Evolutionary conservation across 2,329 filamentous ascomycete genomes (phyloP).

Genomic region (Fusarium neocosmosporiellum): DNA sequence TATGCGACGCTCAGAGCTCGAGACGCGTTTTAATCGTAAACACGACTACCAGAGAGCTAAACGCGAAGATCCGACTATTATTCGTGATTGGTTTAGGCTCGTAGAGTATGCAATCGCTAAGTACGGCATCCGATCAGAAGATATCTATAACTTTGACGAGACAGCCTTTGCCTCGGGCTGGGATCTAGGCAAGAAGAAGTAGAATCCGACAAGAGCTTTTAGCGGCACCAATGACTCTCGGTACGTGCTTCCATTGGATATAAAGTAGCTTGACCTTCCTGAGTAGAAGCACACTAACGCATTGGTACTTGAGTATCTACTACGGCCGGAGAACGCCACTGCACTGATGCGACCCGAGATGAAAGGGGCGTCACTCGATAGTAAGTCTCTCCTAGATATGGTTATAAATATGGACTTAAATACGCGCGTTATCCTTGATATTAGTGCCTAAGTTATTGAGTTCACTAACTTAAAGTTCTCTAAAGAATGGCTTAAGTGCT

Average conservation of each 20-base stretch:
- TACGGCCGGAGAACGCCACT: conserved; percentile 62
- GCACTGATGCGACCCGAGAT: not conserved
- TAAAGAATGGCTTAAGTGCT: conserved; percentile 59
- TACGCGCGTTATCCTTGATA: conserved; percentile 73
- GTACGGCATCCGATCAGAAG: no score
- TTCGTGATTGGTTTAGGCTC: no score
- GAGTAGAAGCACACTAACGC: conserved; percentile 74
- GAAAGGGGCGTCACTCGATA: conserved; percentile 22
- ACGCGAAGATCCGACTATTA: no score
- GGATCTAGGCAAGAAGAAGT: conserved; percentile 67
- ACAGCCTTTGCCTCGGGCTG: conserved; percentile 69
- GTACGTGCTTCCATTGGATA: conserved; percentile 64
- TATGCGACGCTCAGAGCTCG: no score
- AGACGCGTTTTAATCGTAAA: no score
- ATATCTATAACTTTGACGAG: no score
- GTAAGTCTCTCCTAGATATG: conserved; percentile 55
- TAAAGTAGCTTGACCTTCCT: conserved; percentile 66
- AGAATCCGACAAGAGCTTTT: conserved; percentile 71
- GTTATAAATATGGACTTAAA: conserved; percentile 52
- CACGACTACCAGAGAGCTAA: no score
- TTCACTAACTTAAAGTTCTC: conserved; percentile 67
- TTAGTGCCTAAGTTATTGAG: conserved; percentile 77
- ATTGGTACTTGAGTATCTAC: conserved; percentile 68
- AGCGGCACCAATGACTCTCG: conserved; percentile 76
- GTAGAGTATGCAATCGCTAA: no score